These are phyloP conservation scores for Melaleuca quinquenervia DNA, from an alignment of 345 rosid genomes.

Conservation along the genomic window DNA sequence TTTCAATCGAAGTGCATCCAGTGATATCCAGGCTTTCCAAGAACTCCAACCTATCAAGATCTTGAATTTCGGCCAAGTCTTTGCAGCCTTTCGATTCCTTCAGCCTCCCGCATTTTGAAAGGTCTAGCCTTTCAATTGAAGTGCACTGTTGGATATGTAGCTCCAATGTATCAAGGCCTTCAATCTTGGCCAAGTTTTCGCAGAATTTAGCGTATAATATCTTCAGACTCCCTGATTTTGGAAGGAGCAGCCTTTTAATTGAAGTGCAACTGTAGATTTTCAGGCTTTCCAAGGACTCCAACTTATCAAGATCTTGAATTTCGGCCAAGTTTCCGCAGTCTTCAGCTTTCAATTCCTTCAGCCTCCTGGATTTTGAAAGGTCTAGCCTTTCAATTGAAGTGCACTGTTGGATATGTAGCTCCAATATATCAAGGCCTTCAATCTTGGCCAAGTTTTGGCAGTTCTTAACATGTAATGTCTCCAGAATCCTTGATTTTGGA, in stretches of 20 bases:
- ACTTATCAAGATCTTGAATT: neutral
- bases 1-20: accelerated
- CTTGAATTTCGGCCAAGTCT: neutral
- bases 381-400: neutral
- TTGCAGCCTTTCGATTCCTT: accelerated
- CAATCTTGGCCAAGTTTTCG: too few relatives aligned
- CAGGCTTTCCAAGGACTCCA: too few relatives aligned
- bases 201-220: too few relatives aligned
- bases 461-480: accelerated
- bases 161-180: too few relatives aligned
- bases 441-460: too few relatives aligned
- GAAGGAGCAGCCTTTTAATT: too few relatives aligned
- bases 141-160: neutral
- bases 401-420: accelerated
- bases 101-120: neutral
- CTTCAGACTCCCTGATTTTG: too few relatives aligned
- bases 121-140: neutral
- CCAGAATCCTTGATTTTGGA: neutral
- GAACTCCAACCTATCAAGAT: neutral
- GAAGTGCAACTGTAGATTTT: too few relatives aligned
- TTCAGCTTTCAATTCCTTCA: accelerated
- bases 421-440: too few relatives aligned
- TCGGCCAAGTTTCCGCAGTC: accelerated
- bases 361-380: neutral
- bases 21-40: accelerated